Base-by-base conservation (phyloP, 2,329 filamentous ascomycete species). In the Cladosporium colombiae region DNA sequence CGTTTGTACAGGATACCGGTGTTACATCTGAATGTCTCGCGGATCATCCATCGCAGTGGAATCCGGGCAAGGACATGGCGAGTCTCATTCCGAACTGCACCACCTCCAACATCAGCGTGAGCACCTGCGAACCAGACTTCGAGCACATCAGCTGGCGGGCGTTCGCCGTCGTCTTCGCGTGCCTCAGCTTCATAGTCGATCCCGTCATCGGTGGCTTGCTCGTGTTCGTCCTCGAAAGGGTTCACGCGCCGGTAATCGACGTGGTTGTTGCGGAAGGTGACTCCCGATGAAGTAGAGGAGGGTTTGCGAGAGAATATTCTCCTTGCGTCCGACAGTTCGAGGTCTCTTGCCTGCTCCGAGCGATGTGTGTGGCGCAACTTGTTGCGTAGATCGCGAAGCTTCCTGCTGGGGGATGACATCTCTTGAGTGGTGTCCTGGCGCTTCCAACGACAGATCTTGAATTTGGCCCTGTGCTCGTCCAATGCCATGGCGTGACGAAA, bases 381-480 rank as follows among this genome's bases (percentile, higher is more conserved):
- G 49, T 49, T 62, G 14, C 71, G 35, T 3, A 46, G 27, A 18
- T 37, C 44, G 5, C 60, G 49, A n/a, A 66, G 33, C 55, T 62
- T 65, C 21, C 33, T 37, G 16, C 52, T 63, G 3, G 57, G 40
- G 18, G 27, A 2, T 18, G 52, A 29, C 52, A 55, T 46, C 27
- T 63, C 50, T 8, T 56, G 31, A n/a, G 21, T 50, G 6, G 25
- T 65, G 40, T 65, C 57, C 37, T 57, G 65, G 29, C 52, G 52
- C 25, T 31, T 16, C 53, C 57, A 59, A 46, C 61, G 61, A 37
- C 61, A 63, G n/a, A 63, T 40, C 37, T 63, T 63, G 61, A 91
- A 91, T 76, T 91, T 91, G 67, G 89, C 88, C 1, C 89, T 83
- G 6, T 88, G 81, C 75, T 91, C 89, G 67, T 91, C 89, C 65